These are phyloP conservation scores for Penicillium crustosum DNA, from an alignment of 2,329 filamentous ascomycete species.

Conservation along the genomic window DNA sequence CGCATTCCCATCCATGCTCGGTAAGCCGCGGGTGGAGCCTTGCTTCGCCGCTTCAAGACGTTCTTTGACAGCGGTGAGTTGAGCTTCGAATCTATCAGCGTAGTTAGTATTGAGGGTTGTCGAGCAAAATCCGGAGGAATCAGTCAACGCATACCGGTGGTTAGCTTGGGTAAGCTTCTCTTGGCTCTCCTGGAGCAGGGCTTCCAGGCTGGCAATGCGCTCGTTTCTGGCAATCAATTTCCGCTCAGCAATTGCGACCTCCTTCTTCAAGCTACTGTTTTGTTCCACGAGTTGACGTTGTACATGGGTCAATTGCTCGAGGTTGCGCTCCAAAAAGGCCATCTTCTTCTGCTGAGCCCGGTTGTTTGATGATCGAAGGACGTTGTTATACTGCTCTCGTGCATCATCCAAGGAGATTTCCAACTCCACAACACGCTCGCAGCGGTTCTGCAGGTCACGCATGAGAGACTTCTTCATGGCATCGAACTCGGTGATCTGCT, in stretches of 20 bases:
- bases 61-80: slow-evolving; percentile 96
- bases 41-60: slow-evolving; percentile 92
- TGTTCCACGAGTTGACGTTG: slow-evolving; percentile 98
- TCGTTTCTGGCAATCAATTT: slow-evolving; percentile 97
- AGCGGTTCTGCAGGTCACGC: slow-evolving; percentile 97
- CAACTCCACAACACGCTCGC: slow-evolving; percentile 94
- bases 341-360: slow-evolving; percentile 99
- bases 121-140: slow-evolving; percentile 10
- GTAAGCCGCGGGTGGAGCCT: slow-evolving; percentile 81
- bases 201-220: slow-evolving; percentile 91
- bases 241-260: slow-evolving; percentile 96
- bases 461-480: slow-evolving; percentile 99
- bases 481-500: slow-evolving; percentile 98
- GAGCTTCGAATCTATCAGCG: slow-evolving; percentile 79
- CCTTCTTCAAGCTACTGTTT: slow-evolving; percentile 96
- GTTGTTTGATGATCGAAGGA: slow-evolving; percentile 94
- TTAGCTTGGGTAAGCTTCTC: slow-evolving; percentile 97
- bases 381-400: slow-evolving; percentile 98
- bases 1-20: slow-evolving; percentile 61
- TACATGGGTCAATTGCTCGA: slow-evolving; percentile 95
- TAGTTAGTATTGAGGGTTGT: slow-evolving; percentile 14
- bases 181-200: slow-evolving; percentile 90
- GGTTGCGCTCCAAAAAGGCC: slow-evolving; percentile 96
- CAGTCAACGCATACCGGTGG: slow-evolving; percentile 71
- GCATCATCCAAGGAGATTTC: slow-evolving; percentile 98